Percentiles rank a stretch among this genome's conserved stretches.
These are phyloP conservation scores for Phytopythium sindhum DNA, from an alignment of 352 stramenopile genomes.

Conservation along the genomic window DNA sequence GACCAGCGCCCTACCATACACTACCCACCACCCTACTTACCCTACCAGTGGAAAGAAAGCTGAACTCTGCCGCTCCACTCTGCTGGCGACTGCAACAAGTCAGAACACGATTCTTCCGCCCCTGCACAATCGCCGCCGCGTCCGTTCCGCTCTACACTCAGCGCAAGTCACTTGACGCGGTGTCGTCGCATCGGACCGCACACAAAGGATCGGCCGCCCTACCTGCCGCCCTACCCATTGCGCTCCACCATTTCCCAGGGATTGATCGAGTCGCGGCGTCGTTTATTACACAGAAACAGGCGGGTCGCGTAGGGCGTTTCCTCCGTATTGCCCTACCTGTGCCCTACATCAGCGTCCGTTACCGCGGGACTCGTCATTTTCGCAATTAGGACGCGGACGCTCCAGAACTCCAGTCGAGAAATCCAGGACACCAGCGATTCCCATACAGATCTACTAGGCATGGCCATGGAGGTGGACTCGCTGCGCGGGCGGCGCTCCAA, in stretches of 20 bases:
- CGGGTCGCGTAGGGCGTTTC: too few relatives aligned
- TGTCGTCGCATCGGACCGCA: neutral
- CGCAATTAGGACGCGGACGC: neutral
- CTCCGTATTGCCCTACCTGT: too few relatives aligned
- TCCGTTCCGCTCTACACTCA: neutral
- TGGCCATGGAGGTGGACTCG: neutral
- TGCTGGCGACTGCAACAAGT: neutral
- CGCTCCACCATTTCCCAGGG: too few relatives aligned
- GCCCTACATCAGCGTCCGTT: too few relatives aligned
- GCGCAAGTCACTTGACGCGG: neutral
- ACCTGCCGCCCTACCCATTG: too few relatives aligned
- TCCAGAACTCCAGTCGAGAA: neutral
- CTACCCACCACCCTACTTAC: too few relatives aligned
- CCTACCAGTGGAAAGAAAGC: neutral
- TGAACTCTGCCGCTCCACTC: too few relatives aligned
- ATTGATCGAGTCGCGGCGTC: too few relatives aligned
- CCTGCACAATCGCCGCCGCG: neutral
- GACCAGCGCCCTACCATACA: neutral
- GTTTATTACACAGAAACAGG: too few relatives aligned
- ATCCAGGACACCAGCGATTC: neutral
- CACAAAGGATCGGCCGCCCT: too few relatives aligned
- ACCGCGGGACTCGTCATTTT: neutral
- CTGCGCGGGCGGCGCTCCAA: constrained; percentile 6
- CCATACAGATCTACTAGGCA: too few relatives aligned
- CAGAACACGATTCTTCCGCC: constrained; percentile 1